phyloP scores from a whole-genome alignment of 208 protist genomes.

The Vickermania ingenoplastis region DNA sequence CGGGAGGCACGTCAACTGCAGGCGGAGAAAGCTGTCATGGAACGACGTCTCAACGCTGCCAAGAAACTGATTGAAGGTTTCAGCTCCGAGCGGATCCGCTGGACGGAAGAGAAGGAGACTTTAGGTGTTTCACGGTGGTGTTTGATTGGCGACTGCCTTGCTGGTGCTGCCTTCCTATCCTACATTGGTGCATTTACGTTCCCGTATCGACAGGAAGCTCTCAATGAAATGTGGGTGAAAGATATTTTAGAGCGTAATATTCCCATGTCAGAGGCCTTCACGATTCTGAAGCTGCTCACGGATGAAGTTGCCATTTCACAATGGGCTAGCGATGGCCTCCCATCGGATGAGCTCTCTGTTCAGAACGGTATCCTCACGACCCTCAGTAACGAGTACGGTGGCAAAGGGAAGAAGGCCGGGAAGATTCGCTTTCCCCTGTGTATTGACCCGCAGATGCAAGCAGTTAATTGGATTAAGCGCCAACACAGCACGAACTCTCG shows the following conservation, averaged over 20 bases:
- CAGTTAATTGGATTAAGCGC: conserved; percentile 98
- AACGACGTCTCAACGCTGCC: conserved; percentile 92
- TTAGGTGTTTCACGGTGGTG: conserved; percentile 75
- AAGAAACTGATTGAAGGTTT: conserved; percentile 95
- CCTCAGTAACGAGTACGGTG: conserved; percentile 75
- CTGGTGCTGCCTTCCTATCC: conserved; percentile 93
- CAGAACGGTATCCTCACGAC: conserved; percentile 98
- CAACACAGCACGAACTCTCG: conserved; percentile 87
- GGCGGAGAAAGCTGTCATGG: conserved; percentile 91
- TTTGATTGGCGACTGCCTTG: conserved; percentile 97
- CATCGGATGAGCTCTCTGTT: conserved; percentile 96
- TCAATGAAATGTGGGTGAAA: conserved; percentile 88
- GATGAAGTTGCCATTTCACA: conserved; percentile 95
- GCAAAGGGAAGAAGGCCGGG: conserved; percentile 63
- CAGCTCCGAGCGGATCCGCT: conserved; percentile 93
- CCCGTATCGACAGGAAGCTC: conserved; percentile 91
- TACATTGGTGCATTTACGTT: conserved; percentile 97
- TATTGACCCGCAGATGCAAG: conserved; percentile 99
- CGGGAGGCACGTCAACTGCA: conserved; percentile 89
- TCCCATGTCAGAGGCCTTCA: conserved; percentile 85
- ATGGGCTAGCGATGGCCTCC: conserved; percentile 96
- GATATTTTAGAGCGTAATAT: conserved; percentile 85
- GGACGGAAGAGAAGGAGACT: conserved; percentile 91
- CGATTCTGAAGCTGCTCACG: conserved; percentile 90
- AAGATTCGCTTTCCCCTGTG: conserved; percentile 95